Percentiles rank a stretch among this genome's conserved stretches.
These are phyloP conservation scores for Colletotrichum chrysophilum DNA, from an alignment of 2,329 filamentous ascomycete species.

Conservation along the genomic window DNA sequence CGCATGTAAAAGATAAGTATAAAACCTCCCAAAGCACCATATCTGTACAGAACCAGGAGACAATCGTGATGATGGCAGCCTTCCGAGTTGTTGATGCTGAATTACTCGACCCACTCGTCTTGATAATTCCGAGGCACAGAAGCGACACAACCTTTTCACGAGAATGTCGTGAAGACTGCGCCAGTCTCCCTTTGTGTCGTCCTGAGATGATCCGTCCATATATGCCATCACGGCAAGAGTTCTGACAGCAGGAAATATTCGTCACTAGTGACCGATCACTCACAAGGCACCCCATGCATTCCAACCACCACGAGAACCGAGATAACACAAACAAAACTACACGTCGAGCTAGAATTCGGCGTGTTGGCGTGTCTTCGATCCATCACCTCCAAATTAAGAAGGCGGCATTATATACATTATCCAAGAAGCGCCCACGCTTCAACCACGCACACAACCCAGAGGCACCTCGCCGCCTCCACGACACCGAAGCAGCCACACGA, in stretches of 20 bases:
- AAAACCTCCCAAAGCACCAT: neutral
- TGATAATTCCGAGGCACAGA: neutral
- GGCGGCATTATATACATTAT: neutral
- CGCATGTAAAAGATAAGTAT: neutral
- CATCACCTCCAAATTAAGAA: neutral
- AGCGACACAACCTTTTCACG: accelerated
- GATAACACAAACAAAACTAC: no score
- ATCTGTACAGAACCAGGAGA: neutral
- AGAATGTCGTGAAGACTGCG: accelerated
- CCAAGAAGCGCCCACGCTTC: neutral
- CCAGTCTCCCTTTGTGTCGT: neutral
- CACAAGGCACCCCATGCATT: neutral
- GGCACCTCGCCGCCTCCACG: neutral
- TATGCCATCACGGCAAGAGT: neutral
- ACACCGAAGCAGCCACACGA: neutral
- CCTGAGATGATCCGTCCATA: neutral
- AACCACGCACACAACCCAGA: neutral
- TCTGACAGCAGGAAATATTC: neutral
- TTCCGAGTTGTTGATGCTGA: no score
- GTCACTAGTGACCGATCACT: neutral
- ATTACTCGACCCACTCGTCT: no score
- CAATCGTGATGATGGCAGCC: no score
- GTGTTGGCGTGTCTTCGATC: neutral
- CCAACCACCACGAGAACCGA: neutral
- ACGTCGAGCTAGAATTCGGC: no score